Evolutionary conservation across 495 filamentous ascomycete species (phyloP).

Genomic region (Talaromyces liani): DNA sequence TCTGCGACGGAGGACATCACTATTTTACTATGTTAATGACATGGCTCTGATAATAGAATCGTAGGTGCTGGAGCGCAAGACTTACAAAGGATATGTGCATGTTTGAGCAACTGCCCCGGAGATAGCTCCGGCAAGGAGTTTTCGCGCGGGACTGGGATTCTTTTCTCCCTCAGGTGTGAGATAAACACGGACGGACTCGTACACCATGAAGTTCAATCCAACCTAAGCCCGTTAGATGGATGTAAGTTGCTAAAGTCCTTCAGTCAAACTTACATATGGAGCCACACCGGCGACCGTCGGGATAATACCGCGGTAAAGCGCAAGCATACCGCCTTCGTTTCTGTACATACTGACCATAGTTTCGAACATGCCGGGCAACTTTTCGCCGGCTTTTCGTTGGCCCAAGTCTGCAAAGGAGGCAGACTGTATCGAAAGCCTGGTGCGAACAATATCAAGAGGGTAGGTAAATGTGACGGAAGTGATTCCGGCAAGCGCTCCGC

Average conservation of each 20-base stretch:
- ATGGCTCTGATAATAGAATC: not conserved
- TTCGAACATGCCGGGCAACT: conserved; percentile 88
- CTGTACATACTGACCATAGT: conserved; percentile 81
- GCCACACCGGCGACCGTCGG: conserved; percentile 94
- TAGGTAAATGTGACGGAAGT: conserved; percentile 80
- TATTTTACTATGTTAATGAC: conserved; percentile 23
- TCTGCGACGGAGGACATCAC: conserved; percentile 87
- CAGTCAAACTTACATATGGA: conserved; percentile 63
- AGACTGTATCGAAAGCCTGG: conserved; percentile 89
- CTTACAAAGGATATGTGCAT: conserved; percentile 96
- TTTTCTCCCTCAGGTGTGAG: conserved; percentile 83
- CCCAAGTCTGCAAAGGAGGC: conserved; percentile 81
- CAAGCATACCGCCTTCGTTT: conserved; percentile 75
- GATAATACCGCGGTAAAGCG: conserved; percentile 85
- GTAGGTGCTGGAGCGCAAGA: conserved; percentile 1
- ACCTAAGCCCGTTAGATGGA: conserved; percentile 47
- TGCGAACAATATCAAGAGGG: conserved; percentile 94
- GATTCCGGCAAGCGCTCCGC: conserved; percentile 84
- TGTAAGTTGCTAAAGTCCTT: not conserved
- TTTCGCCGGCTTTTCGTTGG: conserved; percentile 30
- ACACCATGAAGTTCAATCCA: conserved; percentile 96
- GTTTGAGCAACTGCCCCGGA: conserved; percentile 96
- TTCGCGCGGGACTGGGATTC: conserved; percentile 71
- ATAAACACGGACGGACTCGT: conserved; percentile 77
- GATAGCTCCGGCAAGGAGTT: conserved; percentile 80